phyloP scores from a whole-genome alignment of 2,329 filamentous ascomycete species.

The Remersonia thermophila region DNA sequence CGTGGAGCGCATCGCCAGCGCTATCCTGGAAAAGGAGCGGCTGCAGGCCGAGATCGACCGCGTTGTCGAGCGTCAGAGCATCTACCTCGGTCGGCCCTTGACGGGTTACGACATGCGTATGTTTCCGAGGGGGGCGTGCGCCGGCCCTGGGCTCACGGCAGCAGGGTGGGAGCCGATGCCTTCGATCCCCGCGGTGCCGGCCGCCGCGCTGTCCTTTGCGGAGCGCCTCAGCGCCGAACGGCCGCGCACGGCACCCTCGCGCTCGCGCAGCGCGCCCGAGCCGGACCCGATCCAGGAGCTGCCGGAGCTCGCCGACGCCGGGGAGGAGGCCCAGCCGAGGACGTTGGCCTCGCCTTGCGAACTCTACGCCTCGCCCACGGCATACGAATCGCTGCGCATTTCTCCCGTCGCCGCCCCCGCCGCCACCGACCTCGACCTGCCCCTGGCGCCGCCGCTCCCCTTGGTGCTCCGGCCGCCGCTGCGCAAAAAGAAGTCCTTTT shows the following conservation, averaged over 20 bases:
- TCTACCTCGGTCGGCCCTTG: conserved; percentile 40
- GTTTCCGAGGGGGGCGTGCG: too few species aligned
- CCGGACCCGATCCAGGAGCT: conserved; percentile 7
- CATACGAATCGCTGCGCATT: conserved; percentile 3
- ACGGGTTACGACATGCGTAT: conserved; percentile 31
- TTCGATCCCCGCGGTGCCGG: conserved; percentile 44
- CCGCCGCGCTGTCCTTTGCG: conserved; percentile 44
- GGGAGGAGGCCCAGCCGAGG: conserved; percentile 16
- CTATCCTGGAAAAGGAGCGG: conserved; percentile 46
- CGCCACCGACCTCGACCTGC: conserved; percentile 22
- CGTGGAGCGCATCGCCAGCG: conserved; percentile 42
- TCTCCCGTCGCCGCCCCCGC: conserved; percentile 8
- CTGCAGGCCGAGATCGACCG: conserved; percentile 48
- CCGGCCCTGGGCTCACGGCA: too few species aligned
- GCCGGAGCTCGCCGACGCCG: conserved; percentile 12
- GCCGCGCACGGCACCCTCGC: conserved; percentile 24
- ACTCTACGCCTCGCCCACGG: too few species aligned
- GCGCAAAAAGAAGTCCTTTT: conserved; percentile 56
- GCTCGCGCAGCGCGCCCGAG: conserved; percentile 13
- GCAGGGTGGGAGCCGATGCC: conserved; percentile 40
- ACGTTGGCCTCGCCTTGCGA: too few species aligned
- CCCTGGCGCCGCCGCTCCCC: conserved; percentile 43
- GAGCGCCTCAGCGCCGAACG: conserved; percentile 39
- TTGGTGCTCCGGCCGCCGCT: conserved; percentile 47
- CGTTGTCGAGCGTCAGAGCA: conserved; percentile 46